Conservation (phyloP, 2,329 filamentous ascomycete genomes). For the Septoria linicola region DNA sequence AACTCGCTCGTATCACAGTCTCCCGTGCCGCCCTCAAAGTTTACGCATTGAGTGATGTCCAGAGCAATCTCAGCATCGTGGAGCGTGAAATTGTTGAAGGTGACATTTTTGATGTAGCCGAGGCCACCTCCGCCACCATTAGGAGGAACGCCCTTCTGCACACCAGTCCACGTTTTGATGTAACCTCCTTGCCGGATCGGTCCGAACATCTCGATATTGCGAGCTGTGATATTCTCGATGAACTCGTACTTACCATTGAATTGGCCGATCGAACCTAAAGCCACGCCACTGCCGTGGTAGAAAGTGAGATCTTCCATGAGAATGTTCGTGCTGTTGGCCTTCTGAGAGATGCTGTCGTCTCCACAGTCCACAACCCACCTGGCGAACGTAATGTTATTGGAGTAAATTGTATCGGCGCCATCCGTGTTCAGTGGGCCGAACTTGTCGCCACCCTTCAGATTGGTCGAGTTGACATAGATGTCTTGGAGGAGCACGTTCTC, state of each 20-base stretch:
- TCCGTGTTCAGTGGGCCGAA: slow-evolving; percentile 45
- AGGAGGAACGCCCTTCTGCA: slow-evolving; percentile 49
- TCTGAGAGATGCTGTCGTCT: slow-evolving; percentile 56
- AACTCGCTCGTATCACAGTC: slow-evolving; percentile 39
- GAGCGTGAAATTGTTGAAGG: slow-evolving; percentile 37
- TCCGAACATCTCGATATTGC: slow-evolving; percentile 46
- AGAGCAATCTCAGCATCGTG: slow-evolving; percentile 26
- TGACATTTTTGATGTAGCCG: slow-evolving; percentile 45
- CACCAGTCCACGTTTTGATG: slow-evolving; percentile 58
- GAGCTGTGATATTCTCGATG: slow-evolving; percentile 51
- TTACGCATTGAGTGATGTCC: slow-evolving; percentile 35
- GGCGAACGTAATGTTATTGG: slow-evolving; percentile 53
- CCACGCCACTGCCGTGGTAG: slow-evolving; percentile 53
- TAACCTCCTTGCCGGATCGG: slow-evolving; percentile 19
- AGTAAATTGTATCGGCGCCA: slow-evolving; percentile 55
- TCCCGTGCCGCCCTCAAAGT: slow-evolving; percentile 26
- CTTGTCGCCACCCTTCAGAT: slow-evolving; percentile 24
- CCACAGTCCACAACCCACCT: slow-evolving; percentile 54
- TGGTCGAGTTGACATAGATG: slow-evolving; percentile 56
- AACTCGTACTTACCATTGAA: slow-evolving; percentile 51
- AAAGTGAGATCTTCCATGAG: slow-evolving; percentile 51
- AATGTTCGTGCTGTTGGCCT: slow-evolving; percentile 59
- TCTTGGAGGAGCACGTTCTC: slow-evolving; percentile 50
- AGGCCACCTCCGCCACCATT: slow-evolving; percentile 53
- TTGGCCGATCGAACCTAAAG: slow-evolving; percentile 60